These are phyloP conservation scores for Sporothrix phasma DNA, from an alignment of 2,329 filamentous ascomycete genomes.

Conservation along the genomic window DNA sequence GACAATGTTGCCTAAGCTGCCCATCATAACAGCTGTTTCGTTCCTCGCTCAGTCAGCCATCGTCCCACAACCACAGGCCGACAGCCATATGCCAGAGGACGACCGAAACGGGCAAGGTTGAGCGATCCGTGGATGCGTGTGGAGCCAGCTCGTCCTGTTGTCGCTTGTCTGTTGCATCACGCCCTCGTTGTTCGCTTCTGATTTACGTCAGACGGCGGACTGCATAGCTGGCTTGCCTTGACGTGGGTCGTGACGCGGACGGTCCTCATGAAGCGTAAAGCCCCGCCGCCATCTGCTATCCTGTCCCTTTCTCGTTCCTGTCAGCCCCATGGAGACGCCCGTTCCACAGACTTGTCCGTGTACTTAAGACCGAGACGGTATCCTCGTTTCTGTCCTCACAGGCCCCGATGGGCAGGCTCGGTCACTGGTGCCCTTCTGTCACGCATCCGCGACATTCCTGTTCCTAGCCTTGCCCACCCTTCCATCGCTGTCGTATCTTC, in stretches of 20 bases:
- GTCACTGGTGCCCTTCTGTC: too few species aligned
- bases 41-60: too few species aligned
- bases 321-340: not conserved
- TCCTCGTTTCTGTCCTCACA: not conserved
- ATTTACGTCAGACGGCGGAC: not conserved
- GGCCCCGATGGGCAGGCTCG: too few species aligned
- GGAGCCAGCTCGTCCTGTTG: not conserved
- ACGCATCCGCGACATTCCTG: too few species aligned
- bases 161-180: not conserved
- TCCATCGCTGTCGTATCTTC: too few species aligned
- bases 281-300: not conserved
- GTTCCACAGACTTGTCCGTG: not conserved
- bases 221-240: not conserved
- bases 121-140: not conserved
- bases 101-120: not conserved
- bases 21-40: too few species aligned
- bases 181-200: not conserved
- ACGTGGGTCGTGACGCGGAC: not conserved
- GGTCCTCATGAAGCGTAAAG: not conserved
- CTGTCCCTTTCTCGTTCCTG: not conserved
- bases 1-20: too few species aligned
- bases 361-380: not conserved
- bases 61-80: too few species aligned
- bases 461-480: too few species aligned
- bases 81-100: not conserved